Evolutionary conservation across 2,329 filamentous ascomycete species (phyloP).

Genomic region (Fusarium pseudoanthophilum): DNA sequence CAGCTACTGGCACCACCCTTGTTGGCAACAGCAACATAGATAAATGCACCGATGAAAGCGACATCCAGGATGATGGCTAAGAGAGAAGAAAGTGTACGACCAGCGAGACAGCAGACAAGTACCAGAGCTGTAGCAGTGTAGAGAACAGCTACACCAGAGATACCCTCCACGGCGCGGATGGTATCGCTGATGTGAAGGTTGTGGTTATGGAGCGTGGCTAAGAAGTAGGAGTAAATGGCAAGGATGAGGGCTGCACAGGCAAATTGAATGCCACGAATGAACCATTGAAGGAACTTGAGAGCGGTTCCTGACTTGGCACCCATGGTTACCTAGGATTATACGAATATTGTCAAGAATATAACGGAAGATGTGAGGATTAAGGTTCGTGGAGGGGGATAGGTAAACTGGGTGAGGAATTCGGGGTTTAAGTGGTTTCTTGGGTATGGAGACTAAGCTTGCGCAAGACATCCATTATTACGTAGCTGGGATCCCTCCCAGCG

Average conservation of each 20-base stretch:
- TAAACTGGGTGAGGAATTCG: not conserved
- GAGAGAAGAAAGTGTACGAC: conserved; percentile 76
- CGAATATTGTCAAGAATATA: not conserved
- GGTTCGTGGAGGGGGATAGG: not conserved
- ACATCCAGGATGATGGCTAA: conserved; percentile 81
- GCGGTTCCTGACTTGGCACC: conserved; percentile 55
- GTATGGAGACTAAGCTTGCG: conserved; percentile 13
- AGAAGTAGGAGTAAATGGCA: conserved; percentile 85
- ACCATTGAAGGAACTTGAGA: conserved; percentile 75
- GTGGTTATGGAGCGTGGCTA: conserved; percentile 76
- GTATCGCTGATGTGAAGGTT: conserved; percentile 70
- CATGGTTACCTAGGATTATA: conserved; percentile 41
- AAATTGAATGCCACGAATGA: conserved; percentile 80
- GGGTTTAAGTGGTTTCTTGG: conserved; percentile 31
- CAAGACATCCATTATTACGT: conserved; percentile 35
- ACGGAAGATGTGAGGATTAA: not conserved
- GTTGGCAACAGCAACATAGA: conserved; percentile 83
- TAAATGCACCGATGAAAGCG: conserved; percentile 78
- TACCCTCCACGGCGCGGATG: conserved; percentile 79
- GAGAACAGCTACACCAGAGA: conserved; percentile 77
- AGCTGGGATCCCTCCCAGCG: not conserved
- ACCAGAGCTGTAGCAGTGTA: conserved; percentile 80
- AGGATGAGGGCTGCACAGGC: conserved; percentile 78
- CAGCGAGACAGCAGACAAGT: conserved; percentile 82
- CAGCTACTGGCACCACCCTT: conserved; percentile 75